Percentiles rank a stretch among this genome's conserved stretches.
Evolutionary conservation across 352 stramenopile species (phyloP).

Genomic region (Phytophthora pisi): DNA sequence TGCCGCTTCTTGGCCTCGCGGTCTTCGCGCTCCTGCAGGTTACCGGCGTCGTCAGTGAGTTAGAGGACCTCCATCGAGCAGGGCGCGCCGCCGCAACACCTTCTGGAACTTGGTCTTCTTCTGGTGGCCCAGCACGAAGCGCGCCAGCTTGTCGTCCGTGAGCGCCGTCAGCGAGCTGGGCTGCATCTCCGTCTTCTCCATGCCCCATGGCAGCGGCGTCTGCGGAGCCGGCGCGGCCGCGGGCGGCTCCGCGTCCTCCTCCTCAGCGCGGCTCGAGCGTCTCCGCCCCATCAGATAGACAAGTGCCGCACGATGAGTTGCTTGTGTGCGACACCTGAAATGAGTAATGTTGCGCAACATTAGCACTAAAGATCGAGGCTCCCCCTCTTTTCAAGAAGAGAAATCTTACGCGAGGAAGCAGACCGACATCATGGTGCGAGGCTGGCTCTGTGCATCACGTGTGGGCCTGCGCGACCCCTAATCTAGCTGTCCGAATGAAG

Average conservation of each 20-base stretch:
- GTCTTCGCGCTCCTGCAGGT: conserved; percentile 69
- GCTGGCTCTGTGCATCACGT: neutral
- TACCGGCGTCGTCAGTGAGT: conserved; percentile 10
- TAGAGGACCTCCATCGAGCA: neutral
- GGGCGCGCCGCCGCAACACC: conserved; percentile 28
- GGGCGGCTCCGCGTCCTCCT: conserved; percentile 12
- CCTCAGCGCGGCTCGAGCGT: conserved; percentile 5
- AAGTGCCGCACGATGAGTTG: no score
- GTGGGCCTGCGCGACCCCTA: neutral
- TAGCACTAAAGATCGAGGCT: conserved; percentile 16
- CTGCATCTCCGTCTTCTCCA: conserved; percentile 71
- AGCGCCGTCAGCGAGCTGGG: conserved; percentile 66
- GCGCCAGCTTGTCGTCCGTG: conserved; percentile 82
- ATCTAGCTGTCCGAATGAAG: neutral
- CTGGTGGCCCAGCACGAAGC: conserved; percentile 77
- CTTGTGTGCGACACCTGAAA: no score
- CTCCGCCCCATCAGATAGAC: conserved; percentile 23
- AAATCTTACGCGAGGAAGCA: conserved; percentile 33
- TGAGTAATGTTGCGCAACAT: conserved; percentile 11
- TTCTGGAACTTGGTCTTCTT: conserved; percentile 91
- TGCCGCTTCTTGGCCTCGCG: conserved; percentile 84
- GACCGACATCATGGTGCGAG: conserved; percentile 39
- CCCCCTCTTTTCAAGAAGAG: conserved; percentile 19
- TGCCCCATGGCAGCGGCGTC: conserved; percentile 58
- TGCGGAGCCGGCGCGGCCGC: neutral